Evolutionary conservation across 2,329 filamentous ascomycete genomes (phyloP).

Genomic region (Fusarium algeriense): DNA sequence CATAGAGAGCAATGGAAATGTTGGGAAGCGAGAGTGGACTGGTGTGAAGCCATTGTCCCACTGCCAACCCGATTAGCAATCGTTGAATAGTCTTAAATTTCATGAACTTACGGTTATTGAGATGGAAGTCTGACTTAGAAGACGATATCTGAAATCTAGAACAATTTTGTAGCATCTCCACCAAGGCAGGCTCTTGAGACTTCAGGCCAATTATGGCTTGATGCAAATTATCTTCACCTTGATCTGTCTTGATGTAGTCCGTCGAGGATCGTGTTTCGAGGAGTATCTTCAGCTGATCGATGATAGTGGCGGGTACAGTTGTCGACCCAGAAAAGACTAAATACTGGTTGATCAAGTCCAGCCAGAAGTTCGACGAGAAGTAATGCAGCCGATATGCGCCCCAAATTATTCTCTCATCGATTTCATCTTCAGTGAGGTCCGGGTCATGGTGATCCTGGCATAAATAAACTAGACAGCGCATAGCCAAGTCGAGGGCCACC

Average conservation of each 20-base stretch:
- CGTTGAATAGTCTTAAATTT: rapidly evolving
- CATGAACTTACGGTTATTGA: neutral
- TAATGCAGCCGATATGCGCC: neutral
- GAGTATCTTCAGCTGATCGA: rapidly evolving
- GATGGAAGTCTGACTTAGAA: rapidly evolving
- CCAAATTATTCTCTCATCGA: rapidly evolving
- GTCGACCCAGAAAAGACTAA: rapidly evolving
- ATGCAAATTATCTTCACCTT: rapidly evolving
- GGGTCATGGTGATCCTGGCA: neutral
- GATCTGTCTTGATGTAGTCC: rapidly evolving
- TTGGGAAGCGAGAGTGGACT: rapidly evolving
- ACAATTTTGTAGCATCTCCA: neutral
- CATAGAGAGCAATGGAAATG: rapidly evolving
- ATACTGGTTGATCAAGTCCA: rapidly evolving
- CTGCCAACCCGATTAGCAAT: rapidly evolving
- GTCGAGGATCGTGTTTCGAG: neutral
- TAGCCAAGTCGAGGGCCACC: rapidly evolving
- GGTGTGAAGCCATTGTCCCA: rapidly evolving
- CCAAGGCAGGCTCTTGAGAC: rapidly evolving
- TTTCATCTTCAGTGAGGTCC: rapidly evolving
- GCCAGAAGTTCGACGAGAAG: neutral
- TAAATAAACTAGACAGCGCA: rapidly evolving
- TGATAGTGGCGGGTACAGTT: neutral
- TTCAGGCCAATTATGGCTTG: rapidly evolving
- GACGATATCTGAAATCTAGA: rapidly evolving